Conservation (phyloP, 116 monocot genomes). For the Iris pallida region DNA sequence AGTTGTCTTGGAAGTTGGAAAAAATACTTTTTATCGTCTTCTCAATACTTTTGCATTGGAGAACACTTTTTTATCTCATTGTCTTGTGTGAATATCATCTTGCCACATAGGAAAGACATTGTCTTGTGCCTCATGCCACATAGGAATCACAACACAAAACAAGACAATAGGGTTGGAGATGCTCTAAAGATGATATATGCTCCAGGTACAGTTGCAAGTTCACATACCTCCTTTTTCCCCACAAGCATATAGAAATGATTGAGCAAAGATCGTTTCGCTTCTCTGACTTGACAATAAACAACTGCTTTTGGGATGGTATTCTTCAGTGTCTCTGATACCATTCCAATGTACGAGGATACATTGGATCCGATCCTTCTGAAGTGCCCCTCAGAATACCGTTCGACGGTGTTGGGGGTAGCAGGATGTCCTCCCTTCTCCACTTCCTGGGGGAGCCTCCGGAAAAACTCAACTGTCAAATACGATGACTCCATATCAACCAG, state of each 20-base stretch:
- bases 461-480: conserved; percentile 90
- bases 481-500: conserved; percentile 91
- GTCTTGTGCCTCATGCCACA: no score
- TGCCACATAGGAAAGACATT: no score
- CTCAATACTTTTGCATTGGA: no score
- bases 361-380: conserved; percentile 59
- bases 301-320: conserved; percentile 48
- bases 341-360: conserved; percentile 38
- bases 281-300: conserved; percentile 55
- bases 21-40: no score
- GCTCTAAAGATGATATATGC: background rate
- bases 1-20: no score
- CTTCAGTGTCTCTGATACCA: conserved; percentile 50
- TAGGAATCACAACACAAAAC: no score
- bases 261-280: conserved; percentile 45
- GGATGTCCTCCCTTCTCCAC: conserved; percentile 65
- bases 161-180: no score
- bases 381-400: conserved; percentile 64
- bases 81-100: no score
- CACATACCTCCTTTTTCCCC: conserved; percentile 34
- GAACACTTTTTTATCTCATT: no score
- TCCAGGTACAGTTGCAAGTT: no score
- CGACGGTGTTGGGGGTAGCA: conserved; percentile 32
- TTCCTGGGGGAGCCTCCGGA: conserved; percentile 88
- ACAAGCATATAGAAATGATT: conserved; percentile 37